Evolutionary conservation across 805 yeast species (phyloP).

Genomic region (Starmerella kuoi): DNA sequence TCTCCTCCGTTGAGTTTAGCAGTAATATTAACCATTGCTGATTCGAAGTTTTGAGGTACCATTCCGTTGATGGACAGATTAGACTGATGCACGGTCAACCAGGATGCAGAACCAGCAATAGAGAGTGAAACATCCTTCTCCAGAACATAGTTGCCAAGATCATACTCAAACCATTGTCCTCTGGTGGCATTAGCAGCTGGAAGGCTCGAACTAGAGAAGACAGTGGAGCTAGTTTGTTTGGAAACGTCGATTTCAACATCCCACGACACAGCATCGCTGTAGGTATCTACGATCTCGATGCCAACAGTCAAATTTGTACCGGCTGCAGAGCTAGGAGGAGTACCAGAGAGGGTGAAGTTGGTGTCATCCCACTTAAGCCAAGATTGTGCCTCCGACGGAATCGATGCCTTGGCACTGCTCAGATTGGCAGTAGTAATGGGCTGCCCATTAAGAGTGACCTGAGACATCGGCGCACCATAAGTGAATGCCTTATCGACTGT

Average conservation of each 20-base stretch:
- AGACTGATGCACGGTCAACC: slow-evolving; percentile 50
- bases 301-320: slow-evolving; percentile 26
- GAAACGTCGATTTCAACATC: slow-evolving; percentile 21
- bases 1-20: slow-evolving; percentile 31
- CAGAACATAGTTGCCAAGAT: slow-evolving; percentile 50
- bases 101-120: slow-evolving; percentile 36
- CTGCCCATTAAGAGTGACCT: slow-evolving; percentile 53
- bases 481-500: slow-evolving; percentile 47
- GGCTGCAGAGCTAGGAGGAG: slow-evolving; percentile 42
- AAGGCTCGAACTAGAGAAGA: slow-evolving; percentile 39
- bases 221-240: slow-evolving; percentile 19
- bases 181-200: slow-evolving; percentile 57
- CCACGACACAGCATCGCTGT: slow-evolving; percentile 28
- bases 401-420: slow-evolving; percentile 38
- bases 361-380: slow-evolving; percentile 58
- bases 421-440: slow-evolving; percentile 45
- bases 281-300: slow-evolving; percentile 34
- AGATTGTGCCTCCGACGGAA: slow-evolving; percentile 39
- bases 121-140: slow-evolving; percentile 23
- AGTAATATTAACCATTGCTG: slow-evolving; percentile 34
- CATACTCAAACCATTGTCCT: slow-evolving; percentile 42
- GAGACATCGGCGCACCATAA: slow-evolving; percentile 48
- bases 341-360: slow-evolving; percentile 59
- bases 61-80: slow-evolving; percentile 59
- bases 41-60: slow-evolving; percentile 42